Base-by-base conservation (phyloP, 139 green algal species). In the Nannochloris sp. region DNA sequence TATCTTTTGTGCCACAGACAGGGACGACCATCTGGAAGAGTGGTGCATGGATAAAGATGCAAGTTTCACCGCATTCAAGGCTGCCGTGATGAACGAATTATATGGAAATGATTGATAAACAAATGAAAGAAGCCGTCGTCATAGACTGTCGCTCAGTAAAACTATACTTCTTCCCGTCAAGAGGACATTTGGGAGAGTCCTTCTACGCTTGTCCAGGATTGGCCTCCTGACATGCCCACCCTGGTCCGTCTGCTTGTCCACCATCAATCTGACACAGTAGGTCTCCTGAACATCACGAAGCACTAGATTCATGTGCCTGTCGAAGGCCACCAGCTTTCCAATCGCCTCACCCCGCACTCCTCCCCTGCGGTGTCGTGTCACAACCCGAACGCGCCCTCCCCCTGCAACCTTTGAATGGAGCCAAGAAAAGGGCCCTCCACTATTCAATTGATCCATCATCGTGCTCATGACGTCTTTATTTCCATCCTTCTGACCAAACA, bases 291-390 rank as follows among this genome's bases (percentile, higher is more conserved):
- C 84, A 51, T 90, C 78, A 31, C 58, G 50, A 49, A 93, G 64
- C 14, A 93, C 67, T 12, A 92, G 44, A 66, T 93, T 90, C 64
- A 89, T 81, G 58, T 77, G 73, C 48, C 75, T 80, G 64, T 90
- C 85, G 68, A 84, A 92, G 2, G 73, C 85, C 3, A 61, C 59
- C 2, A 91, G 48, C 4, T 46, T 68, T 5, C 85, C 82, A 48
- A 75, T 57, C 44, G 16, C 15, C n/a, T 27, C 44, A 29, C 86
- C 86, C 0, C 86, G 66, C 11, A 90, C 71, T 15, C 86, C 86
- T 40, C 34, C 34, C 1, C 55, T 49, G 0, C 69, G 72, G 61
- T 93, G 86, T 0, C 86, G 65, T 1, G 86, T 93, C 24, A 82
- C 71, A 2, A 91, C 83, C 24, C 74, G 54, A 57, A 92, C 81